These are phyloP conservation scores for Orbilia quercus DNA, from an alignment of 2,329 filamentous ascomycete genomes.

Conservation along the genomic window DNA sequence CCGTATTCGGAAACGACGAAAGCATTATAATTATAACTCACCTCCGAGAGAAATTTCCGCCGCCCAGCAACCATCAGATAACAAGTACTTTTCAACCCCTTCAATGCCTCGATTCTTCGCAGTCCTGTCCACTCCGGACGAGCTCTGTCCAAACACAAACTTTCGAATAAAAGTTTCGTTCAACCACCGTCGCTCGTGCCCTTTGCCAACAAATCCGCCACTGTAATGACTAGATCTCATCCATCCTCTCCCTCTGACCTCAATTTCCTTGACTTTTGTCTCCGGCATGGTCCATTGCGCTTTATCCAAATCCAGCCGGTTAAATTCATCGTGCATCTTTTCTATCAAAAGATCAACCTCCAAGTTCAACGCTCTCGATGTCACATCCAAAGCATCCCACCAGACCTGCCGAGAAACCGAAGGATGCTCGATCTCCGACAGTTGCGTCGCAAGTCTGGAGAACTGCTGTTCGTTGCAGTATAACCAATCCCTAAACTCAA, in stretches of 20 bases:
- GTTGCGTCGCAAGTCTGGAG: constrained; percentile 43
- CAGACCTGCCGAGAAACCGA: constrained; percentile 43
- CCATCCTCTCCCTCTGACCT: constrained; percentile 50
- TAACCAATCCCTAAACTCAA: constrained; percentile 53
- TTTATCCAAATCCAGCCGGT: constrained; percentile 41
- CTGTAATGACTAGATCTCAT: constrained; percentile 47
- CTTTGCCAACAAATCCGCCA: constrained; percentile 50
- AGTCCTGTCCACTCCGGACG: constrained; percentile 24
- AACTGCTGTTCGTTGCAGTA: constrained; percentile 55
- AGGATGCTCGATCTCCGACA: constrained; percentile 42
- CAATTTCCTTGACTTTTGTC: constrained; percentile 52
- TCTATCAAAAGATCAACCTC: constrained; percentile 54
- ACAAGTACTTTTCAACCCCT: constrained; percentile 45
- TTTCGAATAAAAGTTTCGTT: constrained; percentile 45
- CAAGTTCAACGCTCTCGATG: constrained; percentile 34
- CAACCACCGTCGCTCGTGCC: constrained; percentile 49
- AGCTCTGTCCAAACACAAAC: constrained; percentile 51
- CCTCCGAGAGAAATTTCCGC: constrained; percentile 53
- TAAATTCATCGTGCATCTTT: constrained; percentile 54
- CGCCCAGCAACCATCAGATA: constrained; percentile 55
- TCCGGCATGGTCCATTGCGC: constrained; percentile 43
- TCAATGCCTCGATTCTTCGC: constrained; percentile 45
- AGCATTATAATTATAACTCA: constrained; percentile 18
- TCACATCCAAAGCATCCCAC: constrained; percentile 53
- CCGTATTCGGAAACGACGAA: not conserved